Conservation (phyloP, 129 eudicot genomes). For the Tanacetum coccineum region DNA sequence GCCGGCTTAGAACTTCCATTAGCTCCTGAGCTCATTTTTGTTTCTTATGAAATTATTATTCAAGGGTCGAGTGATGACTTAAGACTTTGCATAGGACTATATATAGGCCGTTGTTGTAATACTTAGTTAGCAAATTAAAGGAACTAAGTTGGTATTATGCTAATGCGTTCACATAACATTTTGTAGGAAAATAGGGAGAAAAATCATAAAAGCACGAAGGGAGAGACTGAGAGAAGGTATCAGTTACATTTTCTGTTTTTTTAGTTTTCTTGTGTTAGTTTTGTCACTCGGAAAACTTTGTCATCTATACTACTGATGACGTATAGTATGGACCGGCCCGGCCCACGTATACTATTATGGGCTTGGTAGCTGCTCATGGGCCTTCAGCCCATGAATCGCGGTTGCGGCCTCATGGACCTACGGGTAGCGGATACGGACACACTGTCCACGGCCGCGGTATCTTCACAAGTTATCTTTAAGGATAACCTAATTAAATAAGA, state of each 20-base stretch:
- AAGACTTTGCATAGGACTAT: not conserved
- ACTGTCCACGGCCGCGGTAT: too few relatives aligned
- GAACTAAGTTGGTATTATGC: not conserved
- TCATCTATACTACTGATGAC: too few relatives aligned
- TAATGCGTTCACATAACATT: not conserved
- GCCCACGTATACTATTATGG: too few relatives aligned
- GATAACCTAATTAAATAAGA: too few relatives aligned
- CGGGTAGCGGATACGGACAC: too few relatives aligned
- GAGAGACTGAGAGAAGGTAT: not conserved
- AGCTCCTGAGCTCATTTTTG: conserved; percentile 10
- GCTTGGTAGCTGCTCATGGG: too few relatives aligned
- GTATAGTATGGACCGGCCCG: too few relatives aligned
- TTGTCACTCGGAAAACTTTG: not conserved
- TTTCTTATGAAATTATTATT: not conserved
- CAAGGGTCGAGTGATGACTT: not conserved
- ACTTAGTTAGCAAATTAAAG: not conserved
- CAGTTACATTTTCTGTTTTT: not conserved
- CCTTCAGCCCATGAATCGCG: too few relatives aligned
- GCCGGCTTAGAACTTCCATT: conserved; percentile 9
- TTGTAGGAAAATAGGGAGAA: not conserved
- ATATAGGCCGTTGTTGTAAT: not conserved
- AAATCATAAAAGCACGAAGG: not conserved
- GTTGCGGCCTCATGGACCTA: too few relatives aligned
- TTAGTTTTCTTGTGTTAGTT: not conserved
- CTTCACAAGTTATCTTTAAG: too few relatives aligned